Evolutionary conservation across 106 monocot species (phyloP).

Genomic region (Acanthochlamys bracteata): DNA sequence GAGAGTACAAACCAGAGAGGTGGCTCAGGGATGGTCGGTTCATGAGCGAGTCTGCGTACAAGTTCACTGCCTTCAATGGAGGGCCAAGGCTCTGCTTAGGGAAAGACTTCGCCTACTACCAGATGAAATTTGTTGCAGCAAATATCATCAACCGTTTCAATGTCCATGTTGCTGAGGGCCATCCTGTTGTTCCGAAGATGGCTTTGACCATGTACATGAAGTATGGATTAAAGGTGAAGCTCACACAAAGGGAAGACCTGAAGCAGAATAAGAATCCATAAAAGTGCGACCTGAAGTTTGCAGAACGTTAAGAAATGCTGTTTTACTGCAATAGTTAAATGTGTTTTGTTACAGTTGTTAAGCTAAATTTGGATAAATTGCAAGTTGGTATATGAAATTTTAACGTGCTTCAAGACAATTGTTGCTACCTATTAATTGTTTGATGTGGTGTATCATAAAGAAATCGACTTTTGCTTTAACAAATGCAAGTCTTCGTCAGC

Average conservation of each 20-base stretch:
- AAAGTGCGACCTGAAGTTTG: background rate
- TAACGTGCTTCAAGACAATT: no score
- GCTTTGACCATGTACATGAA: slow-evolving; percentile 97
- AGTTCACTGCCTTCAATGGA: slow-evolving; percentile 96
- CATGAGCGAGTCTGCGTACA: slow-evolving; percentile 75
- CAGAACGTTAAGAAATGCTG: no score
- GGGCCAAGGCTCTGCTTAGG: slow-evolving; percentile 86
- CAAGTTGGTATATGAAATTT: no score
- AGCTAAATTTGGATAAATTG: no score
- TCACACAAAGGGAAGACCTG: slow-evolving; percentile 5
- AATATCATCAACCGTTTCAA: slow-evolving; percentile 61
- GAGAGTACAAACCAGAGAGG: slow-evolving; percentile 78
- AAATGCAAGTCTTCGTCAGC: no score
- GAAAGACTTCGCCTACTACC: slow-evolving; percentile 95
- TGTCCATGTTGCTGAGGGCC: slow-evolving; percentile 53
- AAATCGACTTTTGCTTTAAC: no score
- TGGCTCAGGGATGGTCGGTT: slow-evolving; percentile 38
- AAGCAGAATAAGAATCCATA: background rate
- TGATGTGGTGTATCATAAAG: no score
- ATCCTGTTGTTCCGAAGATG: slow-evolving; percentile 67
- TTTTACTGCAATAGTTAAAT: no score
- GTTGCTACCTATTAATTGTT: no score
- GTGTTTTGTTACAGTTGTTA: no score
- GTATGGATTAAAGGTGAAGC: slow-evolving; percentile 62
- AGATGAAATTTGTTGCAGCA: slow-evolving; percentile 76